Evolutionary conservation across 2,329 filamentous ascomycete genomes (phyloP).

Genomic region (Aspergillus fijiensis): DNA sequence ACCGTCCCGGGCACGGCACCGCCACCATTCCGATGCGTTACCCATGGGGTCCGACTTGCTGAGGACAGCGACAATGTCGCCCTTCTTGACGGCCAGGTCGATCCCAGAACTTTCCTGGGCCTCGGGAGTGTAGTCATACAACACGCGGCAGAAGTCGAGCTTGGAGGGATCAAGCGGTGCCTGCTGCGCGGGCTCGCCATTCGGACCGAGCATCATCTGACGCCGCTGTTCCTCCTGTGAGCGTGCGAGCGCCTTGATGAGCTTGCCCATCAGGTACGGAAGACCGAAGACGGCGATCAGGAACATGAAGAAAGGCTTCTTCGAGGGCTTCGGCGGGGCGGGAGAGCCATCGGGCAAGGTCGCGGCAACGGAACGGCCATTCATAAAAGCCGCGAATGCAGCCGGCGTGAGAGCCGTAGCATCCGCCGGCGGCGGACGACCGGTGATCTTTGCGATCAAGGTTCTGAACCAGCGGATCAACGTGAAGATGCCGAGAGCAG

Average conservation of each 20-base stretch:
- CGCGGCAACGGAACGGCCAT: slow-evolving; percentile 53
- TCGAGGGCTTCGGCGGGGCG: slow-evolving; percentile 71
- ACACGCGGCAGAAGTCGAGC: slow-evolving; percentile 90
- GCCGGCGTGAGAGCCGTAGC: slow-evolving; percentile 83
- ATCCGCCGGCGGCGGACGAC: slow-evolving; percentile 83
- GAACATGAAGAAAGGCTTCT: slow-evolving; percentile 96
- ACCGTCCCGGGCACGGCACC: slow-evolving; percentile 84
- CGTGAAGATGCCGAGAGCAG: slow-evolving; percentile 91
- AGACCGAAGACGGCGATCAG: slow-evolving; percentile 90
- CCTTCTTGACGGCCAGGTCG: slow-evolving; percentile 89
- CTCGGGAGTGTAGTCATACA: slow-evolving; percentile 92
- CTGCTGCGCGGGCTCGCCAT: slow-evolving; percentile 43
- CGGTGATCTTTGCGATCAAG: slow-evolving; percentile 86
- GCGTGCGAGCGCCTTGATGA: slow-evolving; percentile 80
- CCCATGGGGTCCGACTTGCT: slow-evolving; percentile 90
- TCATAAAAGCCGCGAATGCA: slow-evolving; percentile 86
- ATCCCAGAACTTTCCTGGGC: slow-evolving; percentile 64
- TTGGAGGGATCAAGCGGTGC: slow-evolving; percentile 76
- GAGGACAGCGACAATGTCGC: slow-evolving; percentile 90
- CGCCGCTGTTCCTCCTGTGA: slow-evolving; percentile 75
- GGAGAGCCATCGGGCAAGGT: slow-evolving; percentile 65
- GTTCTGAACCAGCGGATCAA: slow-evolving; percentile 93
- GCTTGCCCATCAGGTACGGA: slow-evolving; percentile 94
- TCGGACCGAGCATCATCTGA: slow-evolving; percentile 54
- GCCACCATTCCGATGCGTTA: slow-evolving; percentile 95